These are phyloP conservation scores for Verticillium isaacii DNA, from an alignment of 2,329 filamentous ascomycete genomes.

Conservation along the genomic window DNA sequence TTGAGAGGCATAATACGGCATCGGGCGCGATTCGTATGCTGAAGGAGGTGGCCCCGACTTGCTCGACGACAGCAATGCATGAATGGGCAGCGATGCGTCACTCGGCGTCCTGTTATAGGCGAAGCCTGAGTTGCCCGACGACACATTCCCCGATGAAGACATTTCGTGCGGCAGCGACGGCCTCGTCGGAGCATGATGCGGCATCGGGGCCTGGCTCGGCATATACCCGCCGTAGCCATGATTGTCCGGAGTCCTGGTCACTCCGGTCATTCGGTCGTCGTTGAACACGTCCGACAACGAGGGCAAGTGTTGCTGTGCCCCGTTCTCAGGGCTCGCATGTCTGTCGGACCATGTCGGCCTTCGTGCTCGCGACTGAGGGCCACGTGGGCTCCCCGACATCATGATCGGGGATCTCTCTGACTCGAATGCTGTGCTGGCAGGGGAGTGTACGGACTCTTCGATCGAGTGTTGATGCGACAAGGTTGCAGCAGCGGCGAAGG, in stretches of 20 bases:
- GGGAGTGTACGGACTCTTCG: constrained; percentile 41
- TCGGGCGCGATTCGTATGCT: constrained; percentile 12
- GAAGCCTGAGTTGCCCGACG: constrained; percentile 25
- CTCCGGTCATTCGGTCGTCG: constrained; percentile 19
- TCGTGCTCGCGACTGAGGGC: constrained; percentile 1
- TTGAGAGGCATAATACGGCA: constrained; percentile 3
- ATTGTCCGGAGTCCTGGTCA: constrained; percentile 8
- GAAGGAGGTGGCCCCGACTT: constrained; percentile 21
- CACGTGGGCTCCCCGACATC: constrained; percentile 7
- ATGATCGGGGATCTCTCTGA: constrained; percentile 5
- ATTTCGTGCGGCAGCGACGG: constrained; percentile 41
- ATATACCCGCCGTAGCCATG: constrained; percentile 2
- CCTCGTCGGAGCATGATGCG: constrained; percentile 8
- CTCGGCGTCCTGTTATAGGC: constrained; percentile 37
- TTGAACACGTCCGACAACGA: constrained; percentile 44
- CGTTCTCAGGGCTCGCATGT: constrained; percentile 2
- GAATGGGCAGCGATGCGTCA: constrained; percentile 49
- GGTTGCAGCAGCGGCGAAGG: constrained; percentile 33
- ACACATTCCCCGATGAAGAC: constrained; percentile 37
- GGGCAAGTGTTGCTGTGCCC: constrained; percentile 32
- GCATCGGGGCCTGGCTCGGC: neutral
- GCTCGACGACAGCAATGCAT: constrained; percentile 43
- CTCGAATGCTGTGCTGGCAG: constrained; percentile 32
- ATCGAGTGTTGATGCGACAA: constrained; percentile 28
- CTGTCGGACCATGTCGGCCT: constrained; percentile 11